Evolutionary conservation across 495 filamentous ascomycete species (phyloP), one percentile per base, ranked within the genome.

Genomic region (Podospora conica): DNA sequence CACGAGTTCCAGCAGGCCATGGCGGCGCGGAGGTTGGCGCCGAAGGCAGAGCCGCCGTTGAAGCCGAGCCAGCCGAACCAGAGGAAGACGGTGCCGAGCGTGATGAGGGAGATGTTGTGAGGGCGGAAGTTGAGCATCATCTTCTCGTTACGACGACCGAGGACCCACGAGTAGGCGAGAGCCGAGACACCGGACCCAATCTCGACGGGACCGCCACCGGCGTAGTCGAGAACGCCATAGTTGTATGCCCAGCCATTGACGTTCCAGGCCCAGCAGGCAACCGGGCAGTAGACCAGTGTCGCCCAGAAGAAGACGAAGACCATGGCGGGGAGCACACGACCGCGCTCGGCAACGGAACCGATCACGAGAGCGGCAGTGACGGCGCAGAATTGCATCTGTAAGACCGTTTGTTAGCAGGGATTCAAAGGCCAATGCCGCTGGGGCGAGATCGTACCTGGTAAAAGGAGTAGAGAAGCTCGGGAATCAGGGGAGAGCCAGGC

Each of bases 41-140:
- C 95, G 71, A 97, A 96, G n/a, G 95, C 79, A 9, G 94, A 97
- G 57, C 95, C 95, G 70, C 95, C 95, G 83, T 98, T 98, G 86
- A 98, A 98, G 53, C 93, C 96, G 66, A 98, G 82, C 95, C 96
- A 98, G 72, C 95, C 95, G 75, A 98, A 97, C 94, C 94, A 98
- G 58, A 98, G 90, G 74, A 98, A 86, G 63, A 96, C 85, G 9
- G 95, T 98, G 58, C 95, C 95, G 70, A 98, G 88, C 9, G 94
- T 91, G 76, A 98, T 98, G 70, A 98, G 83, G 9, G 95, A 97
- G 70, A 98, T 94, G 80, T 98, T 98, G 86, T 98, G 95, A 2
- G 95, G 96, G 61, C 91, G 88, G 84, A 92, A 96, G 66, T 86
- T 96, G 75, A 97, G 85, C 89, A 98, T 96, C 95, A 98, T 97